Percentiles rank a stretch among this genome's conserved stretches.
Conservation (phyloP, 306 rosid species). For the Herpetospermum pedunculosum region DNA sequence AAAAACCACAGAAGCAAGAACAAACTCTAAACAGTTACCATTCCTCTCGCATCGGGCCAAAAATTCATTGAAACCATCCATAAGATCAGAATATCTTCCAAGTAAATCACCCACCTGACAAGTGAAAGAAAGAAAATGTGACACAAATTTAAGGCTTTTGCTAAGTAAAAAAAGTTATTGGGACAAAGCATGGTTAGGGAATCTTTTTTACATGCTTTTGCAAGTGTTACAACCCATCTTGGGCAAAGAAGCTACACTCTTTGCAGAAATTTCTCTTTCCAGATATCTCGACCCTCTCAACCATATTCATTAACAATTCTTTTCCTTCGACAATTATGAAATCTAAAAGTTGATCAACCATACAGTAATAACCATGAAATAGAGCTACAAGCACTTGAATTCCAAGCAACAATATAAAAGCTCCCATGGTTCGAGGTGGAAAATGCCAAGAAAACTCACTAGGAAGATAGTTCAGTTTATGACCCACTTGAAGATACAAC, state of each 20-base stretch:
- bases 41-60: constrained; percentile 80
- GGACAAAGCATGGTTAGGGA: neutral
- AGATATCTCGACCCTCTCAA: neutral
- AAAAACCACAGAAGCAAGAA: constrained; percentile 15
- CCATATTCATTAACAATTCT: neutral
- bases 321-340: neutral
- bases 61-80: constrained; percentile 89
- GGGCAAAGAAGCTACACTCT: neutral
- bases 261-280: neutral
- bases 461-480: neutral
- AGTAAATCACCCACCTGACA: constrained; percentile 76
- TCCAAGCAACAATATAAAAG: neutral
- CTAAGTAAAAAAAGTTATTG: neutral
- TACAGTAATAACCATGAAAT: neutral
- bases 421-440: neutral
- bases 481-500: neutral
- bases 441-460: neutral
- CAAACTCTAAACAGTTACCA: constrained; percentile 42
- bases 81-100: constrained; percentile 72
- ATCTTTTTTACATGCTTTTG: neutral
- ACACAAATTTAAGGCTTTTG: constrained; percentile 11
- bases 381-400: neutral
- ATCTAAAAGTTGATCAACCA: neutral
- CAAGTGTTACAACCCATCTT: neutral
- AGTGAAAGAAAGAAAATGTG: neutral